These are phyloP conservation scores for Ophiostoma sp. DNA, from an alignment of 2,329 filamentous ascomycete genomes.

Conservation along the genomic window DNA sequence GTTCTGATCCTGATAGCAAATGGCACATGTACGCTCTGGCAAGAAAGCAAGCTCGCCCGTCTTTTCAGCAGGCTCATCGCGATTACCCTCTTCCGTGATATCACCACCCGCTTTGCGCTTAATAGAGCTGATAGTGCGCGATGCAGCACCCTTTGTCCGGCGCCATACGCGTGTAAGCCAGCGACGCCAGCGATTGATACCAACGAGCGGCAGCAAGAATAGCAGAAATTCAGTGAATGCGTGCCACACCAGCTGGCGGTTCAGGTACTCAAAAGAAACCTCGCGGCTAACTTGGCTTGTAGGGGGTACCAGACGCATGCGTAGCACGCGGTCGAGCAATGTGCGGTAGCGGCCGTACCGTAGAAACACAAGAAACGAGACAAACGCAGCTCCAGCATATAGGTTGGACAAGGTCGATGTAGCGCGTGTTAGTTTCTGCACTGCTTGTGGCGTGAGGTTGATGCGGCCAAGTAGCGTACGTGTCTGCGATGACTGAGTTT, in stretches of 20 bases:
- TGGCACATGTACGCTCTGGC: constrained; percentile 89
- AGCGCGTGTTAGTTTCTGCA: constrained; percentile 58
- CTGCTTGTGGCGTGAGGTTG: constrained; percentile 32
- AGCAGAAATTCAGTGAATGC: constrained; percentile 99
- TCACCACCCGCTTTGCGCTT: background rate
- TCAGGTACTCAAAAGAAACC: constrained; percentile 95
- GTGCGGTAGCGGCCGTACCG: constrained; percentile 89
- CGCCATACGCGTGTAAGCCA: constrained; percentile 87
- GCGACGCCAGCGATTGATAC: constrained; percentile 84
- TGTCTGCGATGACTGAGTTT: background rate
- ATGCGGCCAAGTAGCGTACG: background rate
- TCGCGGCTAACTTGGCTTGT: constrained; percentile 82
- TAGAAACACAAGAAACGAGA: constrained; percentile 85
- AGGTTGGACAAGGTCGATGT: constrained; percentile 65
- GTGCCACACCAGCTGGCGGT: constrained; percentile 97
- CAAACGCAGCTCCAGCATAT: constrained; percentile 76
- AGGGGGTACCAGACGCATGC: constrained; percentile 78
- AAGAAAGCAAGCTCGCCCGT: constrained; percentile 77
- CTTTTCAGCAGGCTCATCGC: constrained; percentile 45
- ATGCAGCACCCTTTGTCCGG: constrained; percentile 63
- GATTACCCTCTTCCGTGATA: constrained; percentile 23
- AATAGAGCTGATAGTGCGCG: constrained; percentile 35
- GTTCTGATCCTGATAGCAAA: constrained; percentile 94
- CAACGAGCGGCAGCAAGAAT: constrained; percentile 84
- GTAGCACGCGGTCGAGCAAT: constrained; percentile 75